phyloP scores from a whole-genome alignment of 225 moss, liverwort and hornwort species.

The Sphagnum contortum region DNA sequence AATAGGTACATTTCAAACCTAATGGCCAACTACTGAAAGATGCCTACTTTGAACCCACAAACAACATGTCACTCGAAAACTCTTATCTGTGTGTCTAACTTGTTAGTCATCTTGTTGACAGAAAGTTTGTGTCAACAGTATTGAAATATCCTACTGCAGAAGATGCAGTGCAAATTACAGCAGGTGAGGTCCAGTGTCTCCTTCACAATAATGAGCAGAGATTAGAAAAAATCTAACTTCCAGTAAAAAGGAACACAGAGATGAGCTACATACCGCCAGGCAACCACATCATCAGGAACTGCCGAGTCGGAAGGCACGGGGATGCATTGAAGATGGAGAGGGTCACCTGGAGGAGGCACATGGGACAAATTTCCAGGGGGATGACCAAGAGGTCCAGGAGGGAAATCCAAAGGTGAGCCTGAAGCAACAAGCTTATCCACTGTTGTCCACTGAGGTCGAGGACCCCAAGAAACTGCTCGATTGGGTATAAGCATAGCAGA shows the following conservation, averaged over 20 bases:
- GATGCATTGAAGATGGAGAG: conserved; percentile 14
- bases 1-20: conserved; percentile 26
- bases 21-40: conserved; percentile 15
- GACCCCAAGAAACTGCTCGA: conserved; percentile 25
- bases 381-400: conserved; percentile 28
- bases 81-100: too few species aligned
- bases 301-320: conserved; percentile 17
- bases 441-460: conserved; percentile 34
- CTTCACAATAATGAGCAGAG: too few species aligned
- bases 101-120: too few species aligned
- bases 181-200: too few species aligned
- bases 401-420: conserved; percentile 16
- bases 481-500: conserved; percentile 11
- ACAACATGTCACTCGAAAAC: too few species aligned
- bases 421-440: conserved; percentile 17
- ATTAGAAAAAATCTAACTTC: too few species aligned
- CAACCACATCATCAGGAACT: conserved; percentile 33
- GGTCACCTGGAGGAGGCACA: conserved; percentile 19
- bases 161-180: too few species aligned
- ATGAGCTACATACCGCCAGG: conserved; percentile 40
- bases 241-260: too few species aligned
- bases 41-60: too few species aligned
- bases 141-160: too few species aligned
- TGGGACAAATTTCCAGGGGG: conserved; percentile 6
- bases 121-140: too few species aligned